Percentiles rank a stretch among this genome's conserved stretches.
Evolutionary conservation across 345 rosid species (phyloP).

Genomic region (Viola odorata): DNA sequence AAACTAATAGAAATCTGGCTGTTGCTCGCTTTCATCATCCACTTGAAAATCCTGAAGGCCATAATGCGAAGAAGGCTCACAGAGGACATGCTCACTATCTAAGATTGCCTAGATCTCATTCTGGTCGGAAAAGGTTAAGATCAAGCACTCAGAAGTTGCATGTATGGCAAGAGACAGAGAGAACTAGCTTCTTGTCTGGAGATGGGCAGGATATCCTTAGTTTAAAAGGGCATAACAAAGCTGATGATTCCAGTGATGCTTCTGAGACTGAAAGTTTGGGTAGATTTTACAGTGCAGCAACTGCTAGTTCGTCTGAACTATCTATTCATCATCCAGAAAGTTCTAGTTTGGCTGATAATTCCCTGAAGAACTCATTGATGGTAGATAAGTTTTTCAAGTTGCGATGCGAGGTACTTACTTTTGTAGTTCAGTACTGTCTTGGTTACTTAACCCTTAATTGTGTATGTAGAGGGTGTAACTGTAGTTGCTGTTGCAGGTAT

Average conservation of each 20-base stretch:
- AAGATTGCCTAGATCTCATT: slow-evolving; percentile 38
- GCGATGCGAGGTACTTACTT: slow-evolving; percentile 83
- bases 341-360: slow-evolving; percentile 31
- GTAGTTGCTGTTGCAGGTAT: slow-evolving; percentile 58
- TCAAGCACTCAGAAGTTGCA: slow-evolving; percentile 33
- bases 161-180: slow-evolving; percentile 73
- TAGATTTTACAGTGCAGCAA: slow-evolving; percentile 58
- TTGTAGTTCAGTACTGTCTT: slow-evolving; percentile 7
- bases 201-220: slow-evolving; percentile 73
- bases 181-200: slow-evolving; percentile 74
- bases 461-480: slow-evolving; percentile 16
- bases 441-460: slow-evolving; percentile 13
- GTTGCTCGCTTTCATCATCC: slow-evolving; percentile 89
- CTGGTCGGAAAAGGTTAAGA: slow-evolving; percentile 72
- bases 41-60: slow-evolving; percentile 67
- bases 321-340: slow-evolving; percentile 39
- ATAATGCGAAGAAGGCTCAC: slow-evolving; percentile 35
- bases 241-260: slow-evolving; percentile 61
- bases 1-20: slow-evolving; percentile 64
- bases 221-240: slow-evolving; percentile 31
- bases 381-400: slow-evolving; percentile 70
- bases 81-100: slow-evolving; percentile 48
- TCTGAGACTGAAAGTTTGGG: slow-evolving; percentile 55
- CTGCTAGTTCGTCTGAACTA: slow-evolving; percentile 66
- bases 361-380: slow-evolving; percentile 51